Percentiles rank a stretch among this genome's conserved stretches.
phyloP scores from a whole-genome alignment of 2,329 filamentous ascomycete species.

The Trichoderma sp. region DNA sequence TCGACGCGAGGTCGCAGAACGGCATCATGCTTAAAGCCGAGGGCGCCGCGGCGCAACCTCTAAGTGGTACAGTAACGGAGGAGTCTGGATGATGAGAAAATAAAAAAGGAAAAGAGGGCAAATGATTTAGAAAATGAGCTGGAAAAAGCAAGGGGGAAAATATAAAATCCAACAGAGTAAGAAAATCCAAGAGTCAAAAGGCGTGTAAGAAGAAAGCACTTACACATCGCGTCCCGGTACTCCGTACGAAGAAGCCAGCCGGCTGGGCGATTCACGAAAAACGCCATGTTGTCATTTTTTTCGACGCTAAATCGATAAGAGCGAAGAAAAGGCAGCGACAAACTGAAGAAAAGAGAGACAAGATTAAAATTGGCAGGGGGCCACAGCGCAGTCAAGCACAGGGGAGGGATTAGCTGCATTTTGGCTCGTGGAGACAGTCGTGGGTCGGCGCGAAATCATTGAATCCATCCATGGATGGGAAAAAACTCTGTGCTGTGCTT shows the following conservation, averaged over 20 bases:
- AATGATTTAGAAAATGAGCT: neutral
- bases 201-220: neutral
- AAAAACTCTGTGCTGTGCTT: neutral
- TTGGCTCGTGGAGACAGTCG: conserved; percentile 12
- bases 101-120: neutral
- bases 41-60: neutral
- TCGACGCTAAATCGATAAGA: conserved; percentile 8
- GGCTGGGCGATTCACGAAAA: neutral
- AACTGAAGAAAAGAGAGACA: neutral
- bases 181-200: neutral
- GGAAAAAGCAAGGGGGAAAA: neutral
- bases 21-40: conserved; percentile 24
- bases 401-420: conserved; percentile 19
- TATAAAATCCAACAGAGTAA: too few relatives aligned
- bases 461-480: neutral
- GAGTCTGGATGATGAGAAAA: neutral
- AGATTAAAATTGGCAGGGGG: conserved; percentile 17
- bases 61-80: neutral
- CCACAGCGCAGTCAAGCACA: conserved; percentile 3
- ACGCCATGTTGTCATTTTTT: conserved; percentile 6
- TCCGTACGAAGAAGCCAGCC: neutral
- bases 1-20: conserved; percentile 14
- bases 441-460: conserved; percentile 10
- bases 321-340: neutral
- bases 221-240: neutral